Base-by-base conservation (phyloP, 768 basidiomycete genomes). In the Collybia sordida region DNA sequence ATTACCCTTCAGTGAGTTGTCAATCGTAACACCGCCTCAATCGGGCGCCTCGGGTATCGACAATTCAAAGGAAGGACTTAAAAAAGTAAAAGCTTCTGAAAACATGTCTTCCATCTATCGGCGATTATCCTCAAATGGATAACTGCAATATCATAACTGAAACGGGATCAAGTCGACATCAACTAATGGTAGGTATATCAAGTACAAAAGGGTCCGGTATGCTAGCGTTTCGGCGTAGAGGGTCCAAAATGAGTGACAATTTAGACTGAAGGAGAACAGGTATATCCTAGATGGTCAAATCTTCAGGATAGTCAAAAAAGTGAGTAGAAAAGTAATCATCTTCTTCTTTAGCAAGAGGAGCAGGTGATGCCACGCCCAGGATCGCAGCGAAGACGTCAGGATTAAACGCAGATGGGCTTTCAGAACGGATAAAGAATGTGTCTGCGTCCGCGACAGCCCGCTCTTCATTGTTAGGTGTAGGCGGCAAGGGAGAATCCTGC, bases 301-400 rank as follows among this genome's bases (percentile, higher is more conserved):
- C 52, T 14, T 41, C 48, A 18, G 60, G 58, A 42, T 62, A 62
- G 3, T 19, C 37, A 19, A 62, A 49, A 15, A 42, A 27, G 12
- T 56, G 50, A 7, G 40, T 52, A n/a, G 60, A 49, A 38, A 57
- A 38, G 40, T 49, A 54, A 21, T 55, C 54, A 34, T 61, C 59
- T 41, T 54, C 54, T 22, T 56, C 54, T 39, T 52, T 47, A 25
- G 44, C 52, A 14, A 43, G 25, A 31, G 24, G 43, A 44, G 41
- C 47, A 8, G 46, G 23, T 15, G 45, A 34, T 44, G 58, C 37
- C 35, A 56, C 49, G 47, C 50, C 51, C 49, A 38, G 36, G 8
- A 50, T 40, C 40, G 54, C 52, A 36, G 34, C 47, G n/a, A 35
- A 45, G 18, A 47, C 45, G 41, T 54, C 47, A 14, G 14, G 44